phyloP scores from a whole-genome alignment of 306 rosid species.

The Vicia sativa region DNA sequence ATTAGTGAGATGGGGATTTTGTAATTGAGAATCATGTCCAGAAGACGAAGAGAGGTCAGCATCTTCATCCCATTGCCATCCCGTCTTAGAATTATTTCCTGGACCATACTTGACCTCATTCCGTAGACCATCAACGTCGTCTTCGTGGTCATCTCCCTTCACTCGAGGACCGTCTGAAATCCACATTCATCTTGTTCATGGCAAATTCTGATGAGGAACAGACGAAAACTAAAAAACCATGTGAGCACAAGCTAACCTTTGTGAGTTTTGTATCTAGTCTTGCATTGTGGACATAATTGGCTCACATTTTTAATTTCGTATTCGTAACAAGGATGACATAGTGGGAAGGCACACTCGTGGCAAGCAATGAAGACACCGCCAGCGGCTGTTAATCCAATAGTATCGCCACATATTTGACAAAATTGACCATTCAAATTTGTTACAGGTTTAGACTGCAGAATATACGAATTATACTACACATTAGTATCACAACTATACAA shows the following conservation, averaged over 20 bases:
- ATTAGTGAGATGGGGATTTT: constrained; percentile 66
- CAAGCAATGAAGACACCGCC: constrained; percentile 92
- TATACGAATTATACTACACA: constrained; percentile 22
- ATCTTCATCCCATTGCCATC: constrained; percentile 87
- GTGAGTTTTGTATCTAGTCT: constrained; percentile 83
- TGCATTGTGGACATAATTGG: constrained; percentile 92
- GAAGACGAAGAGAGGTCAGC: constrained; percentile 87
- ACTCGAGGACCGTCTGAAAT: constrained; percentile 71
- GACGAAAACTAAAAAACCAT: constrained; percentile 7
- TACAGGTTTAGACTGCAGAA: constrained; percentile 72
- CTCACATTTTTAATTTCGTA: constrained; percentile 79
- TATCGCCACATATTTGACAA: constrained; percentile 92
- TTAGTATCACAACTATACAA: constrained; percentile 32
- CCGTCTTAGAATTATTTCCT: constrained; percentile 57
- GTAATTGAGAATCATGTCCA: constrained; percentile 86
- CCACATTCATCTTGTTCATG: constrained; percentile 41
- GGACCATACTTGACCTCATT: constrained; percentile 73
- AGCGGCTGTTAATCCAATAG: constrained; percentile 69
- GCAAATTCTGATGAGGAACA: constrained; percentile 15
- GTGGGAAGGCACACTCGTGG: constrained; percentile 92
- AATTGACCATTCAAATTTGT: constrained; percentile 82
- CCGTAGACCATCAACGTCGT: constrained; percentile 74
- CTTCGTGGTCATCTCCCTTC: constrained; percentile 89
- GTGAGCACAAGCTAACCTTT: constrained; percentile 57
- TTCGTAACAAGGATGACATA: constrained; percentile 85